Evolutionary conservation across 2,329 filamentous ascomycete genomes (phyloP).

Genomic region (Orbilia ellipsospora): DNA sequence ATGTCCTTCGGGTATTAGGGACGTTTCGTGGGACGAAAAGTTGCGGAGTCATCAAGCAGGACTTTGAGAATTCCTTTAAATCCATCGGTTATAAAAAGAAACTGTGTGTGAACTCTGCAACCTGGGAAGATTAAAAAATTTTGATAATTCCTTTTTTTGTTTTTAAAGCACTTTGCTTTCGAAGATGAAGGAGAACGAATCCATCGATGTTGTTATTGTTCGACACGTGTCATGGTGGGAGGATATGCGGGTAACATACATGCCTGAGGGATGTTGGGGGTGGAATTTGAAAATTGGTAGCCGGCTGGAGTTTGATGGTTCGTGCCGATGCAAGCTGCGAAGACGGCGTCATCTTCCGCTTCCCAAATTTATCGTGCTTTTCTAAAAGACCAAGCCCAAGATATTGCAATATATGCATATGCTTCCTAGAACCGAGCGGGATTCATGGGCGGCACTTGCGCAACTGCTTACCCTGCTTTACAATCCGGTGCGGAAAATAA

Average conservation of each 20-base stretch:
- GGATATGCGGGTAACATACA: conserved; percentile 11
- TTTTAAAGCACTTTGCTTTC: background rate
- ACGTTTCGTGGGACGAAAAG: conserved; percentile 3
- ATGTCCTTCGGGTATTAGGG: conserved; percentile 8
- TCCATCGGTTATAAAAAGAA: no score
- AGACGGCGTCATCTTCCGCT: conserved; percentile 8
- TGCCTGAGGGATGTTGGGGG: conserved; percentile 2
- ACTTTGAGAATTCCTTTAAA: background rate
- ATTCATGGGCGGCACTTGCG: conserved; percentile 11
- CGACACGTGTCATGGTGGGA: conserved; percentile 45
- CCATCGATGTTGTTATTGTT: conserved; percentile 29
- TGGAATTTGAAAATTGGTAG: conserved; percentile 4
- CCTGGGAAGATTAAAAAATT: background rate
- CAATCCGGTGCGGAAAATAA: conserved; percentile 5
- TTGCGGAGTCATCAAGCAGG: background rate
- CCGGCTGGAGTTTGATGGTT: conserved; percentile 24
- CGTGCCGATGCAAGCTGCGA: conserved; percentile 20
- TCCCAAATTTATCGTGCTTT: background rate
- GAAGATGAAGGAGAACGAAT: background rate
- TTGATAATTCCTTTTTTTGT: background rate
- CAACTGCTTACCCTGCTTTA: conserved; percentile 4
- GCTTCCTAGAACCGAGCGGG: conserved; percentile 11
- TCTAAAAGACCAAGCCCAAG: background rate
- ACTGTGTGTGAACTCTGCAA: background rate
- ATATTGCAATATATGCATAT: conserved; percentile 1